phyloP scores from a whole-genome alignment of 2,329 filamentous ascomycete genomes.

The Neoarthrinium moseri region DNA sequence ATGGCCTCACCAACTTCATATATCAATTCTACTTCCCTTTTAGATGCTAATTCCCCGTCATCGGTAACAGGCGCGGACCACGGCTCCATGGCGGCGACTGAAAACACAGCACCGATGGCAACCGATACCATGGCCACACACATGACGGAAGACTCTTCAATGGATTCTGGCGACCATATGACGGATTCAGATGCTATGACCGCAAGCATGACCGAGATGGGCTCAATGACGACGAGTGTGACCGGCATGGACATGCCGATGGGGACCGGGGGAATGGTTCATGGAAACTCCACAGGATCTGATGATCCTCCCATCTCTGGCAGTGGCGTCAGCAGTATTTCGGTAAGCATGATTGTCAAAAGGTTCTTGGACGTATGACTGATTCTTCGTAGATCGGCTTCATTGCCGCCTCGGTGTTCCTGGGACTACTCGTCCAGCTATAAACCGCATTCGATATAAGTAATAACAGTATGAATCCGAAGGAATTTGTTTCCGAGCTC shows the following conservation, averaged over 20 bases:
- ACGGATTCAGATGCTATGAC: background rate
- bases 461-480: too few relatives aligned
- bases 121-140: slow-evolving; percentile 3
- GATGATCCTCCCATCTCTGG: slow-evolving; percentile 17
- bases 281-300: slow-evolving; percentile 15
- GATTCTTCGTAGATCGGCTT: slow-evolving; percentile 9
- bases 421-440: slow-evolving; percentile 14
- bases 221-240: slow-evolving; percentile 6
- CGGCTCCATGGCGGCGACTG: slow-evolving; percentile 1
- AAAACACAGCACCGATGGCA: slow-evolving; percentile 1
- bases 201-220: background rate
- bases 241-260: slow-evolving; percentile 5
- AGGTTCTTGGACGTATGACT: background rate
- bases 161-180: background rate
- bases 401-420: slow-evolving; percentile 18
- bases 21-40: background rate
- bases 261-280: background rate
- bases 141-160: background rate
- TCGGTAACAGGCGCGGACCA: background rate
- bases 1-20: background rate
- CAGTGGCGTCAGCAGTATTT: slow-evolving; percentile 17
- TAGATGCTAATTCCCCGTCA: background rate
- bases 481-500: too few relatives aligned
- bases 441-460: too few relatives aligned
- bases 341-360: slow-evolving; percentile 18